Base-by-base conservation (phyloP, 495 filamentous ascomycete genomes). In the Amphirosellinia nigrospora region DNA sequence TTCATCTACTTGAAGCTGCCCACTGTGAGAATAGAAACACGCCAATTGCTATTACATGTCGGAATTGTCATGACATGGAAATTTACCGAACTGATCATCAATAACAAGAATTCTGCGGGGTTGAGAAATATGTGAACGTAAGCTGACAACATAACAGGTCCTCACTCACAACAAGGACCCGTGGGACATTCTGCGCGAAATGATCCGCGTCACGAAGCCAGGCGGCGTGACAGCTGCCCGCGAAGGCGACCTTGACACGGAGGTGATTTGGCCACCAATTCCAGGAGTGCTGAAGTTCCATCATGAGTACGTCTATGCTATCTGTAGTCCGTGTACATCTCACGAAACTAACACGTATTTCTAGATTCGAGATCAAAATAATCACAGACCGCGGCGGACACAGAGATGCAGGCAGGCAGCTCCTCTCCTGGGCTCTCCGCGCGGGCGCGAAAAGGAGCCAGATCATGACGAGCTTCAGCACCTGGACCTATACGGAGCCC, bases 151-250 rank as follows among this genome's bases (percentile, higher is more conserved):
- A 45, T 5, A 30, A 30, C 26, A 62, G 59, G 76, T 85, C 45
- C 74, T 85, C 55, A 68, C 70, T 58, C 82, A 86, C 70, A 75
- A 84, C 43, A 66, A 68, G 52, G 70, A 68, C 13, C 83, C 81
- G 10, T 75, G 71, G 52, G 72, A 78, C 38, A 82, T 82, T 4
- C 53, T 83, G 38, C 69, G 69, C 50, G 83, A 85, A 70, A 83
- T 85, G 79, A 73, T 83, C 7, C 71, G 83, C 19, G 82, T 84
- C 16, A 74, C 77, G 19, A 81, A 80, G 73, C 75, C 66, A 21
- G 81, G 81, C 10, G 82, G 83, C 59, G 53, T 86, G n/a, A 72
- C 84, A 30, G 78, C 81, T 32, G 73, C 78, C 50, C 77, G 83
- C 28, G 83, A 85, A 69, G 74, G 76, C 36, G 83, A 84, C 70